Percentiles rank a stretch among this genome's conserved stretches.
Conservation (phyloP, 768 basidiomycete species). For the Mycena crocata region DNA sequence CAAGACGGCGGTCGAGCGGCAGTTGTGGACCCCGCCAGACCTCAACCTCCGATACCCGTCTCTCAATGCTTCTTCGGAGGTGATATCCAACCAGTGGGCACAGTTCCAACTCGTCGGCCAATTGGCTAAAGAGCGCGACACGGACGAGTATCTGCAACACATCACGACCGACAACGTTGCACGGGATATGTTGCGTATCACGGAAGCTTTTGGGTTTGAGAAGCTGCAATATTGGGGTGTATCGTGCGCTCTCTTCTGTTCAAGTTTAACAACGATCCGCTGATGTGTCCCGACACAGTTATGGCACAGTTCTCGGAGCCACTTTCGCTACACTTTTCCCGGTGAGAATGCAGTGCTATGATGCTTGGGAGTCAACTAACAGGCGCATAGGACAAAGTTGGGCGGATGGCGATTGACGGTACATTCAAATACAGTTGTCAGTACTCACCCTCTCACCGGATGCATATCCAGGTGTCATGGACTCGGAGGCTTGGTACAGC, state of each 20-base stretch:
- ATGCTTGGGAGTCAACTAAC: not conserved
- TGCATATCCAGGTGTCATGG: not conserved
- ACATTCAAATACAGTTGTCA: too few species aligned
- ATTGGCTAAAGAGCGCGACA: not conserved
- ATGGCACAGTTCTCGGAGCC: constrained; percentile 40
- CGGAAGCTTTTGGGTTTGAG: constrained; percentile 44
- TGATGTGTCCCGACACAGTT: constrained; percentile 32
- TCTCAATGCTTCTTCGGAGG: constrained; percentile 1
- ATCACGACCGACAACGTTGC: constrained; percentile 54
- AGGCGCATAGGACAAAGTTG: constrained; percentile 10
- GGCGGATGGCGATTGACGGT: constrained; percentile 13
- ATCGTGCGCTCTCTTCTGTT: constrained; percentile 32
- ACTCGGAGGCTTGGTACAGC: constrained; percentile 5
- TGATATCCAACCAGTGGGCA: not conserved
- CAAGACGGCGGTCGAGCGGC: constrained; percentile 19
- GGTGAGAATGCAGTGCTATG: constrained; percentile 28
- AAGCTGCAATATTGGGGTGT: constrained; percentile 48
- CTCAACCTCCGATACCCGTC: not conserved
- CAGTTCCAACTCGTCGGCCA: not conserved
- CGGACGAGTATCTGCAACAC: constrained; percentile 6
- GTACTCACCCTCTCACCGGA: not conserved
- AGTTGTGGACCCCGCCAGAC: not conserved
- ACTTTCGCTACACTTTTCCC: constrained; percentile 51
- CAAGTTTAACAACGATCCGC: too few species aligned
- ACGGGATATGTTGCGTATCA: constrained; percentile 51